A percentile compares a stretch with the other conserved stretches of the same genome.
phyloP scores from a whole-genome alignment of 2,329 filamentous ascomycete species.

The Helotiales sp. region DNA sequence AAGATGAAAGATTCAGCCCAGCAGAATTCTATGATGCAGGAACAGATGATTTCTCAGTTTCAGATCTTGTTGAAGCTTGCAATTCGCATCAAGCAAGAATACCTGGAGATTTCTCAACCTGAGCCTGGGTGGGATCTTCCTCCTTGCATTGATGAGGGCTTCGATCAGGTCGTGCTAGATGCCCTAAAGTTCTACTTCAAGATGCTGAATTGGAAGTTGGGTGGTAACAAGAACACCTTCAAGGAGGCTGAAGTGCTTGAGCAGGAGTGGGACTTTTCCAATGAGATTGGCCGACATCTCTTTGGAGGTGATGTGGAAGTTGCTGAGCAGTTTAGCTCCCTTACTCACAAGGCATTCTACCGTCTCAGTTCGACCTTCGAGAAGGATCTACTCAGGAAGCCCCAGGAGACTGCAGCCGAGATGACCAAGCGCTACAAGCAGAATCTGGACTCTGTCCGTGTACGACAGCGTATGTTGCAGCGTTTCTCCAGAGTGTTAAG shows the following conservation, averaged over 20 bases:
- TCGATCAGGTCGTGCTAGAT: constrained; percentile 87
- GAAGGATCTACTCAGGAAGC: constrained; percentile 79
- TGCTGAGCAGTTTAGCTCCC: constrained; percentile 91
- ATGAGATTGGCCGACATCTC: constrained; percentile 88
- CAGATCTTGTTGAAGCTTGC: constrained; percentile 90
- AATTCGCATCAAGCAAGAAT: constrained; percentile 88
- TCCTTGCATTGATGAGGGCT: constrained; percentile 94
- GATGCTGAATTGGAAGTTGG: constrained; percentile 96
- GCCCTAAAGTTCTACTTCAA: constrained; percentile 98
- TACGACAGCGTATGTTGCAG: constrained; percentile 93
- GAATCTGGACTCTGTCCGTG: constrained; percentile 91
- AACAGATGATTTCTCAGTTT: constrained; percentile 97
- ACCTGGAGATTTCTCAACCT: constrained; percentile 77
- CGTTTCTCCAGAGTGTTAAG: constrained; percentile 89
- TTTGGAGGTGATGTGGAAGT: constrained; percentile 94
- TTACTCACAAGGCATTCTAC: constrained; percentile 90
- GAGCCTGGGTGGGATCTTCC: constrained; percentile 94
- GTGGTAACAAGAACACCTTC: constrained; percentile 98
- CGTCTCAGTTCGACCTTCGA: constrained; percentile 91
- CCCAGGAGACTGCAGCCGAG: constrained; percentile 79
- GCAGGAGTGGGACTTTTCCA: constrained; percentile 97
- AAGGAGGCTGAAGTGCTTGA: constrained; percentile 97
- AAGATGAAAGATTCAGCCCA: constrained; percentile 95
- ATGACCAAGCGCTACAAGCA: constrained; percentile 98
- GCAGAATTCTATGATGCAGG: constrained; percentile 89